phyloP scores from a whole-genome alignment of 495 filamentous ascomycete species.

The Cercophora scortea region DNA sequence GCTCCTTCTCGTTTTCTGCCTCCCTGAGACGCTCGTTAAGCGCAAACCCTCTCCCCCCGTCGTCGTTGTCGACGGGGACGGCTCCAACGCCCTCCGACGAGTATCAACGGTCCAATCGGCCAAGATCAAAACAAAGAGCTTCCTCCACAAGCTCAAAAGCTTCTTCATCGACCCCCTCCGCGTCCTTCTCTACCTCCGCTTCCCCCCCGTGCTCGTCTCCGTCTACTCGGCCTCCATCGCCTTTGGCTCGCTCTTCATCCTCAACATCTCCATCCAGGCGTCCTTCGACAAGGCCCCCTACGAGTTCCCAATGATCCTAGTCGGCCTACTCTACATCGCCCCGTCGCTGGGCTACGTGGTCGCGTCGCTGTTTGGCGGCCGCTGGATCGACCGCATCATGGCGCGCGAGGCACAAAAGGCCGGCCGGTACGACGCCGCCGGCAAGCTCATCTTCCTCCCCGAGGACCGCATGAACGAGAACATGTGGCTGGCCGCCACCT shows the following conservation, averaged over 20 bases:
- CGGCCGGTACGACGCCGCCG: slow-evolving; percentile 59
- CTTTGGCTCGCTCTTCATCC: slow-evolving; percentile 74
- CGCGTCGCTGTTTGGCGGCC: slow-evolving; percentile 66
- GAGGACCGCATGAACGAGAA: slow-evolving; percentile 92
- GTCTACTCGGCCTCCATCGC: slow-evolving; percentile 79
- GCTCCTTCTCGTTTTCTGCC: slow-evolving; percentile 53
- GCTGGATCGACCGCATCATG: slow-evolving; percentile 91
- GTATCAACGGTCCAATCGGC: slow-evolving; percentile 59
- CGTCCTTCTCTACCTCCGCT: not conserved
- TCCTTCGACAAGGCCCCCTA: slow-evolving; percentile 72
- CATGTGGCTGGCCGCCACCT: slow-evolving; percentile 67
- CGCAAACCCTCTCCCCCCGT: slow-evolving; percentile 7
- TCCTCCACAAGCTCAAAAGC: slow-evolving; percentile 20
- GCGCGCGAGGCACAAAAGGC: slow-evolving; percentile 66
- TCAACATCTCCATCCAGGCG: slow-evolving; percentile 77
- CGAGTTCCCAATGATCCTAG: slow-evolving; percentile 60
- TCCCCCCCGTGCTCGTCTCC: slow-evolving; percentile 68
- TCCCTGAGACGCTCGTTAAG: slow-evolving; percentile 60
- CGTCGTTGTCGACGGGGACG: not conserved
- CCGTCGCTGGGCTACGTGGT: slow-evolving; percentile 71
- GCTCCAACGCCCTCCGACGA: slow-evolving; percentile 33
- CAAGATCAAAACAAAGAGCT: slow-evolving; percentile 43
- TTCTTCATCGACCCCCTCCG: slow-evolving; percentile 21
- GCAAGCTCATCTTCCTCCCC: slow-evolving; percentile 62
- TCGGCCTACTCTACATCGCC: slow-evolving; percentile 79